These are phyloP conservation scores for Suhomyces taliae DNA, from an alignment of 1,139 yeast species.

Conservation along the genomic window DNA sequence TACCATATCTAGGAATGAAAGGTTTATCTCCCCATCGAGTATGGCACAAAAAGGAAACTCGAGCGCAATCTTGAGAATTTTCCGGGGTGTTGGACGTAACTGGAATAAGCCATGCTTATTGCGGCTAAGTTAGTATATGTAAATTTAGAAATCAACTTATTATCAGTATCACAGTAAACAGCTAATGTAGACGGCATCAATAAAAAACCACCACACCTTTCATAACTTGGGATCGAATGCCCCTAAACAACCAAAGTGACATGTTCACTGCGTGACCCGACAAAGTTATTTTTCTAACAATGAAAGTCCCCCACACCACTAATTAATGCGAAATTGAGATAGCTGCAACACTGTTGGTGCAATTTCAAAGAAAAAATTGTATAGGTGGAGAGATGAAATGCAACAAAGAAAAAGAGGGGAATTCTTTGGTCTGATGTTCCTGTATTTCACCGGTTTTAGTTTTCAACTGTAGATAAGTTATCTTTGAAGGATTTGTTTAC, in stretches of 20 bases:
- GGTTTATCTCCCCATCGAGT: background rate
- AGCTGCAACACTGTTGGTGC: background rate
- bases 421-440: background rate
- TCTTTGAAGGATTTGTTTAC: background rate
- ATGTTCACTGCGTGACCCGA: background rate
- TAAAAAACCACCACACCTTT: background rate
- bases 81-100: background rate
- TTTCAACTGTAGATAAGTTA: background rate
- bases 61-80: background rate
- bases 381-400: background rate
- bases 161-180: too few species aligned
- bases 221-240: background rate
- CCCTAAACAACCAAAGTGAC: background rate
- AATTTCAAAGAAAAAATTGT: background rate
- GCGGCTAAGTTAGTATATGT: background rate
- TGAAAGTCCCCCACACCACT: conserved; percentile 7
- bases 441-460: too few species aligned
- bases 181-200: too few species aligned
- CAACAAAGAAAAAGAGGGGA: background rate
- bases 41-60: background rate
- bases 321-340: background rate
- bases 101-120: background rate
- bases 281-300: conserved; percentile 2
- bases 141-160: too few species aligned
- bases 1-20: background rate